Evolutionary conservation across 2,329 filamentous ascomycete genomes (phyloP).

Genomic region (Colletotrichum liaoningense): DNA sequence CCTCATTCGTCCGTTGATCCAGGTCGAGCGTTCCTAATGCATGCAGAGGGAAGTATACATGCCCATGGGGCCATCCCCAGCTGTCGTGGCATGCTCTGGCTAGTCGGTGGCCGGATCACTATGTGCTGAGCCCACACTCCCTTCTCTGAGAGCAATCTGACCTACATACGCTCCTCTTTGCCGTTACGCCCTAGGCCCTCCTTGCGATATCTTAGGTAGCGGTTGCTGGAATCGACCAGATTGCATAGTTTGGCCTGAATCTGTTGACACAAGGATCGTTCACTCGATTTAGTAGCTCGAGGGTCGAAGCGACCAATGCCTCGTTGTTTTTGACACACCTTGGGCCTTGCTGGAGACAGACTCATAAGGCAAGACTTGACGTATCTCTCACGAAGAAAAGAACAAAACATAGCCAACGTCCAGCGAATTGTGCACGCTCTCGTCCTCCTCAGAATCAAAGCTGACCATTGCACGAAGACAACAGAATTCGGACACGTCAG

Average conservation of each 20-base stretch:
- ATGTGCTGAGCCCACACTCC: slow-evolving; percentile 32
- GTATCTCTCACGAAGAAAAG: neutral
- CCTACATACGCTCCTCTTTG: neutral
- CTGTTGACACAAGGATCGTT: neutral
- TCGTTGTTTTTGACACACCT: neutral
- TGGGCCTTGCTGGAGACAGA: neutral
- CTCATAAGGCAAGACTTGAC: neutral
- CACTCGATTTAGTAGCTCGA: neutral
- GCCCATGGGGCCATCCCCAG: slow-evolving; percentile 32
- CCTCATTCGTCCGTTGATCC: slow-evolving; percentile 30
- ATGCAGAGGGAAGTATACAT: slow-evolving; percentile 38
- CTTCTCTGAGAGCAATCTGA: slow-evolving; percentile 24
- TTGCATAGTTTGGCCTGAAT: neutral
- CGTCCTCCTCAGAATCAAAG: neutral
- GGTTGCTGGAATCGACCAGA: neutral
- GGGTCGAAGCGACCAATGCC: neutral
- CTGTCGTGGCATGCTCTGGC: slow-evolving; percentile 52
- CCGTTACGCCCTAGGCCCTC: neutral
- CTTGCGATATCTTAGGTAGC: neutral
- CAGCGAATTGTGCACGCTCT: neutral
- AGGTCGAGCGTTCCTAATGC: slow-evolving; percentile 39
- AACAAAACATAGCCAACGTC: neutral
- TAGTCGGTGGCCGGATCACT: slow-evolving; percentile 38
- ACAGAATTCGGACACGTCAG: slow-evolving; percentile 31
- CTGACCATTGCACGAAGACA: neutral